Base-by-base conservation (phyloP, 148 eudicot species). In the Silene latifolia region DNA sequence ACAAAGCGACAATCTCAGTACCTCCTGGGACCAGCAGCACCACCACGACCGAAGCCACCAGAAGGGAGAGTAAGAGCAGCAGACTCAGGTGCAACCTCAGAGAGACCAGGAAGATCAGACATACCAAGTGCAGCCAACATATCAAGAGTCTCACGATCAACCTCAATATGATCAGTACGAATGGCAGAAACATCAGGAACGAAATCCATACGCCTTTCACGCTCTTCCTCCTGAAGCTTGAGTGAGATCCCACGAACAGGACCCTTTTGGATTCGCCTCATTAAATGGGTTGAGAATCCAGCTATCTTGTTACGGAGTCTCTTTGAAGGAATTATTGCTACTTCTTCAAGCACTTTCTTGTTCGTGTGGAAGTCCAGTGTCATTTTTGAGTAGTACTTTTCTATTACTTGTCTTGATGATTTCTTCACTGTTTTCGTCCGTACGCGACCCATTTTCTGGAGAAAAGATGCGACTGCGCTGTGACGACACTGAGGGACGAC, bases 261-360 rank as follows among this genome's bases (percentile, higher is more conserved):
- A 2, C 86, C 86, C 63, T n/a, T n/a, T n/a, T n/a, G n/a, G n/a
- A n/a, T n/a, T n/a, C n/a, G n/a, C n/a, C n/a, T n/a, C n/a, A n/a
- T 81, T 9, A 84, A 69, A 44, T 84, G 86, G 42, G 84, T 80
- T 9, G 86, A 83, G 77, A 83, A 83, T 1, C 86, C 83, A 0
- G 86, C 83, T 63, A 83, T 83, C 83, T 83, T 83, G 83, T 83
- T 83, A 47, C 86, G 83, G 25, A 83, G 86, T 23, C 86, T 80
- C 79, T 83, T 80, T 17, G 86, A 77, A 3, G 86, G 86, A 62
- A 83, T 83, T 74, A 83, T 83, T 35, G 83, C 86, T 0, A 80
- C 86, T 13, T 83, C 86, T 67, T 83, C 83, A 14, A 83, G 61
- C 1, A 83, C 64, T 65, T 79, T 83, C 79, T 83, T 83, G 83